These are phyloP conservation scores for Colletotrichum sansevieriae DNA, from an alignment of 2,329 filamentous ascomycete species.

Conservation along the genomic window DNA sequence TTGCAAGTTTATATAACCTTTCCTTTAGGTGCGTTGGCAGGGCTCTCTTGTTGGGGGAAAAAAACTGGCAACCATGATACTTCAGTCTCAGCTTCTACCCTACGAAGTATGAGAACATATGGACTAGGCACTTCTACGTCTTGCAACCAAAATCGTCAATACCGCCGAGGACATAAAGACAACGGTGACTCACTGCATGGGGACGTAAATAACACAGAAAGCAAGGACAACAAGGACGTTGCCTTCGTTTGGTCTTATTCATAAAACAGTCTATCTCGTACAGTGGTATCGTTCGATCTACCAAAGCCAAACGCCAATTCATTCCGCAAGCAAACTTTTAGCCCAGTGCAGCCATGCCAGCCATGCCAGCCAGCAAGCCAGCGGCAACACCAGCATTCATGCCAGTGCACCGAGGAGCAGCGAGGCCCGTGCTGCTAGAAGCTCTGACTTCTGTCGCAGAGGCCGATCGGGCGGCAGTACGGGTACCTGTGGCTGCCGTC, in stretches of 20 bases:
- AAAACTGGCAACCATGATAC: too few relatives aligned
- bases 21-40: too few relatives aligned
- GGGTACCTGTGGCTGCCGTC: slow-evolving; percentile 42
- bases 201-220: background rate
- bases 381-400: slow-evolving; percentile 20
- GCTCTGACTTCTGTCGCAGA: slow-evolving; percentile 47
- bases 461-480: slow-evolving; percentile 41
- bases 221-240: too few relatives aligned
- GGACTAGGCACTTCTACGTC: too few relatives aligned
- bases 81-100: too few relatives aligned
- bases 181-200: too few relatives aligned
- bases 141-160: too few relatives aligned
- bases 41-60: too few relatives aligned
- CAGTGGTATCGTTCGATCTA: background rate
- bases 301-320: slow-evolving; percentile 4
- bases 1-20: too few relatives aligned
- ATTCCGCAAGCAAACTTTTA: background rate
- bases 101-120: too few relatives aligned
- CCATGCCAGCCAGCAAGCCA: slow-evolving; percentile 24
- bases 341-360: slow-evolving; percentile 29
- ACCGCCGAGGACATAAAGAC: too few relatives aligned
- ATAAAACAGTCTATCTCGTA: slow-evolving; percentile 8
- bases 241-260: background rate
- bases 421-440: slow-evolving; percentile 40
- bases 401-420: slow-evolving; percentile 23